These are phyloP conservation scores for Arabidopsis hybrid DNA, from an alignment of 441 rosid species.

Conservation along the genomic window DNA sequence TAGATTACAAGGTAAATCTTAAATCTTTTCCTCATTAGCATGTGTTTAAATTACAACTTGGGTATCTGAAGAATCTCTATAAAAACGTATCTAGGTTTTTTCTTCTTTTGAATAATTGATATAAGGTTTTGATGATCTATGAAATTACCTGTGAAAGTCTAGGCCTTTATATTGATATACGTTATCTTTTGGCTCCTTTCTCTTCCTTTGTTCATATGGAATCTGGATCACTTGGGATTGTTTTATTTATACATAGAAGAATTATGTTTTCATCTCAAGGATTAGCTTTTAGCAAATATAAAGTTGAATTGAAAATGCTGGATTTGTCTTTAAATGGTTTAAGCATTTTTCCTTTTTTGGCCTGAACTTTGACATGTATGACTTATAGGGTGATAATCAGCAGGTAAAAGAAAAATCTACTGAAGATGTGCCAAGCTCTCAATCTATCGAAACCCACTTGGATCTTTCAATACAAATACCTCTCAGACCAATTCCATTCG, in stretches of 20 bases:
- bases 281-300: too few relatives aligned
- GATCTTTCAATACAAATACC: constrained; percentile 91
- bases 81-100: constrained; percentile 17
- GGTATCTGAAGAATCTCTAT: neutral
- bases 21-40: neutral
- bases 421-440: constrained; percentile 54
- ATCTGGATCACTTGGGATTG: constrained; percentile 33
- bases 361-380: constrained; percentile 12
- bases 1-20: constrained; percentile 26
- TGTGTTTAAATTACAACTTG: neutral
- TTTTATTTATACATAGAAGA: neutral
- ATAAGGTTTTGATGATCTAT: neutral
- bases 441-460: constrained; percentile 52
- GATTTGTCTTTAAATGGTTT: neutral
- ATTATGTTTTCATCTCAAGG: neutral
- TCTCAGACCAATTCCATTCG: constrained; percentile 59
- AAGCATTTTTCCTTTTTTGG: neutral
- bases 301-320: neutral
- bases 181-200: neutral
- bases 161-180: constrained; percentile 26
- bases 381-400: constrained; percentile 35
- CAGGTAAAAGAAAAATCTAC: constrained; percentile 45
- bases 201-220: constrained; percentile 7
- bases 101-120: constrained; percentile 3
- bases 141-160: neutral